These are phyloP conservation scores for Citrus unshiu DNA, from an alignment of 345 rosid species.

Conservation along the genomic window DNA sequence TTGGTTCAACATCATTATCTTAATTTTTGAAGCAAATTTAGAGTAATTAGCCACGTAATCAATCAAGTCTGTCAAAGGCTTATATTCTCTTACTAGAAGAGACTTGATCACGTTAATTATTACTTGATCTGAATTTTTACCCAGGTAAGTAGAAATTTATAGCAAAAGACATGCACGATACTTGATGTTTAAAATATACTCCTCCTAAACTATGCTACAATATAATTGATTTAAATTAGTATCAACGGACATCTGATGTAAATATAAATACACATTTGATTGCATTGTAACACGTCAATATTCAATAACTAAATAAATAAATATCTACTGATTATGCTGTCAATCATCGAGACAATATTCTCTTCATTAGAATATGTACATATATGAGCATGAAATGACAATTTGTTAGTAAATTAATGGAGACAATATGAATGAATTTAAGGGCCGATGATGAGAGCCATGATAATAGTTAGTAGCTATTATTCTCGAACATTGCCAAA, in stretches of 20 bases:
- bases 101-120: not conserved
- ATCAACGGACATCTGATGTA: too few relatives aligned
- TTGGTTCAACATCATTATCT: not conserved
- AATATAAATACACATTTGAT: too few relatives aligned
- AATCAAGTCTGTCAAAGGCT: not conserved
- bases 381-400: not conserved
- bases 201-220: too few relatives aligned
- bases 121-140: not conserved
- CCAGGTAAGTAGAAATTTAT: not conserved
- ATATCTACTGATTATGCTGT: not conserved
- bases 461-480: not conserved
- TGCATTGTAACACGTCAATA: too few relatives aligned
- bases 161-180: not conserved
- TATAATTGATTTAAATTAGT: too few relatives aligned
- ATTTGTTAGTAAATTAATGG: not conserved
- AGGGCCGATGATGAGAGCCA: not conserved
- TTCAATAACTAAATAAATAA: too few relatives aligned
- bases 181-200: not conserved
- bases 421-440: not conserved
- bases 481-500: not conserved
- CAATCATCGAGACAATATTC: slow-evolving; percentile 18
- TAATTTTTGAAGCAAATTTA: too few relatives aligned
- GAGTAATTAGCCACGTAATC: not conserved
- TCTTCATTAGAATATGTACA: not conserved
- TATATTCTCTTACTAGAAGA: not conserved